These are phyloP conservation scores for Scytalidium sp. DNA, from an alignment of 2,329 filamentous ascomycete genomes.

Conservation along the genomic window DNA sequence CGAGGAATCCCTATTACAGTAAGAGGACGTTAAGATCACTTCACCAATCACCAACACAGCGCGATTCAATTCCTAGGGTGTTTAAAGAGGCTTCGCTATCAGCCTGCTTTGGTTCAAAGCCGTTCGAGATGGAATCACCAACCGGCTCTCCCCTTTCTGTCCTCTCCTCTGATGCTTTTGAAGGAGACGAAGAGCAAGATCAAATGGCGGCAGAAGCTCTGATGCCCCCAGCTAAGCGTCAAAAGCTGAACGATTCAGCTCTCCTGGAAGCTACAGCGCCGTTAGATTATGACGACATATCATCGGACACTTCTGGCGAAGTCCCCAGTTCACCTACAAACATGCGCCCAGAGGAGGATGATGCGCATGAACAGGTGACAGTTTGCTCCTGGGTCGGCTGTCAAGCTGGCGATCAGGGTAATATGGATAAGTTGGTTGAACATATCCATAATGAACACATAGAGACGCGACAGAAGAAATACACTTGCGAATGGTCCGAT, in stretches of 20 bases:
- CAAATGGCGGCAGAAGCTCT: slow-evolving; percentile 37
- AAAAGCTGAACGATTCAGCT: slow-evolving; percentile 20
- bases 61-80: neutral
- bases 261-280: slow-evolving; percentile 19
- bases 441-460: slow-evolving; percentile 94
- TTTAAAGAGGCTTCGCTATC: neutral
- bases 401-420: slow-evolving; percentile 64
- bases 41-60: neutral
- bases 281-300: slow-evolving; percentile 52
- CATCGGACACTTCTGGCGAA: slow-evolving; percentile 86
- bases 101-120: neutral
- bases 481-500: slow-evolving; percentile 96
- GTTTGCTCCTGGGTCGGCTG: slow-evolving; percentile 78
- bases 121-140: slow-evolving; percentile 48
- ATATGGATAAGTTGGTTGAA: slow-evolving; percentile 79
- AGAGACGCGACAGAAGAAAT: slow-evolving; percentile 89
- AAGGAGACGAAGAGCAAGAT: slow-evolving; percentile 51
- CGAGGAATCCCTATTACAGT: too few relatives aligned
- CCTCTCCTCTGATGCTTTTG: slow-evolving; percentile 57
- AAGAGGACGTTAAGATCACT: neutral
- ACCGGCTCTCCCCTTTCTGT: slow-evolving; percentile 60
- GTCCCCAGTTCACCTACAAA: slow-evolving; percentile 69
- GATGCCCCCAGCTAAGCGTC: slow-evolving; percentile 30
- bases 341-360: slow-evolving; percentile 69
- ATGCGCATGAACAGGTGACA: slow-evolving; percentile 73